A percentile compares a stretch with the other conserved stretches of the same genome.
Evolutionary conservation across 768 basidiomycete genomes (phyloP).

Genomic region (Suillus decipiens): DNA sequence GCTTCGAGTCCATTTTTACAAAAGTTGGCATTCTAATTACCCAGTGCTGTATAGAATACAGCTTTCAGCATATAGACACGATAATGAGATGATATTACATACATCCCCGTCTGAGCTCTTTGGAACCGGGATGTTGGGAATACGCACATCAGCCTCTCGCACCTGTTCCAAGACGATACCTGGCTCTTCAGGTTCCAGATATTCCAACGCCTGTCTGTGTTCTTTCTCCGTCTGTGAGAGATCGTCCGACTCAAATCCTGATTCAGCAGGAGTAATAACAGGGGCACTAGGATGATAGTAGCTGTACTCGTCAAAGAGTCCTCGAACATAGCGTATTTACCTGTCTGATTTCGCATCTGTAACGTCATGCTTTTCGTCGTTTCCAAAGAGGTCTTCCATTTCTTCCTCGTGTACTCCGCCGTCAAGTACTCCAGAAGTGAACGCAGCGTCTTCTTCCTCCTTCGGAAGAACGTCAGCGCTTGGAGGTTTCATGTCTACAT

Average conservation of each 20-base stretch:
- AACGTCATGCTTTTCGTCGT: conserved; percentile 41
- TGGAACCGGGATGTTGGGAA: conserved; percentile 88
- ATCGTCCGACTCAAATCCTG: conserved; percentile 64
- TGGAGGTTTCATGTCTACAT: conserved; percentile 44
- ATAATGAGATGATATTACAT: conserved; percentile 29
- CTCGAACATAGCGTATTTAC: conserved; percentile 32
- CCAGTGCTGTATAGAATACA: conserved; percentile 58
- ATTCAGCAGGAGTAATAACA: conserved; percentile 38
- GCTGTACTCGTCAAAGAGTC: conserved; percentile 13
- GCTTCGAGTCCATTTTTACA: conserved; percentile 84
- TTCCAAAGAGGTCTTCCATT: conserved; percentile 82
- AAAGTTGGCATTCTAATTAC: conserved; percentile 93
- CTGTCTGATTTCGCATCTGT: conserved; percentile 48
- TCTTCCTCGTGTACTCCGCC: conserved; percentile 38
- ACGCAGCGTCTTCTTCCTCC: conserved; percentile 21
- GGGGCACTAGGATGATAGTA: conserved; percentile 37
- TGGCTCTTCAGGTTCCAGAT: conserved; percentile 75
- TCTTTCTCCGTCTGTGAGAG: conserved; percentile 61
- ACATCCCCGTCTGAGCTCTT: conserved; percentile 82
- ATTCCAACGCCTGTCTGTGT: conserved; percentile 71
- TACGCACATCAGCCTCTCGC: conserved; percentile 67
- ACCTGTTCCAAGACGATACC: conserved; percentile 55
- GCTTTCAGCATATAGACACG: conserved; percentile 13
- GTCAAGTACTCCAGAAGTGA: conserved; percentile 11
- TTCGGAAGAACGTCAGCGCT: conserved; percentile 14